These are phyloP conservation scores for Hirsutella rhossiliensis DNA, from an alignment of 2,329 filamentous ascomycete genomes.

Conservation along the genomic window DNA sequence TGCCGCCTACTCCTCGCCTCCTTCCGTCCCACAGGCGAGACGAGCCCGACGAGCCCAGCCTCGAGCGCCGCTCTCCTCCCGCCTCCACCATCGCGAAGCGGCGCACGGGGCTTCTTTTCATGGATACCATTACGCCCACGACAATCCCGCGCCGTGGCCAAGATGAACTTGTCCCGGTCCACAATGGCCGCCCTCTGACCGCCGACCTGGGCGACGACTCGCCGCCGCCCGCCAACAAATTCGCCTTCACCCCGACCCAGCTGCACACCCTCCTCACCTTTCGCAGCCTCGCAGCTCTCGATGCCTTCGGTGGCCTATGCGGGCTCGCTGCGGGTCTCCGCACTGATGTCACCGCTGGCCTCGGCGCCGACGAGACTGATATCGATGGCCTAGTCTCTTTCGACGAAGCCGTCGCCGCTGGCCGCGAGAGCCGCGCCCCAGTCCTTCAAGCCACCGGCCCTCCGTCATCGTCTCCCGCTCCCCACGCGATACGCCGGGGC, in stretches of 20 bases:
- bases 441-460: conserved; percentile 7
- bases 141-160: neutral
- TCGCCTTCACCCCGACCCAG: conserved; percentile 41
- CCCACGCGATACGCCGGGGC: conserved; percentile 16
- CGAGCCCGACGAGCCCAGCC: neutral
- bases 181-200: conserved; percentile 4
- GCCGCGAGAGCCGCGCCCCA: conserved; percentile 17
- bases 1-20: neutral
- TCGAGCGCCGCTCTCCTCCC: neutral
- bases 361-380: conserved; percentile 36
- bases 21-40: neutral
- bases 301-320: conserved; percentile 37
- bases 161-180: conserved; percentile 1
- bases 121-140: neutral
- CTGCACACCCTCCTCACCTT: conserved; percentile 40
- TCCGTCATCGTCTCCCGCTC: conserved; percentile 9
- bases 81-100: neutral
- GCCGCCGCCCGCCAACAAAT: conserved; percentile 26
- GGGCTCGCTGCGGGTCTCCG: conserved; percentile 40
- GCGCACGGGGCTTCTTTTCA: neutral
- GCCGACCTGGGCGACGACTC: conserved; percentile 14
- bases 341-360: conserved; percentile 32
- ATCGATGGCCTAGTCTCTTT: conserved; percentile 34
- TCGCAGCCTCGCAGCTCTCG: conserved; percentile 33
- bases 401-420: conserved; percentile 33